phyloP scores from a whole-genome alignment of 164 flowering plant genomes.

The Warburgia ugandensis region DNA sequence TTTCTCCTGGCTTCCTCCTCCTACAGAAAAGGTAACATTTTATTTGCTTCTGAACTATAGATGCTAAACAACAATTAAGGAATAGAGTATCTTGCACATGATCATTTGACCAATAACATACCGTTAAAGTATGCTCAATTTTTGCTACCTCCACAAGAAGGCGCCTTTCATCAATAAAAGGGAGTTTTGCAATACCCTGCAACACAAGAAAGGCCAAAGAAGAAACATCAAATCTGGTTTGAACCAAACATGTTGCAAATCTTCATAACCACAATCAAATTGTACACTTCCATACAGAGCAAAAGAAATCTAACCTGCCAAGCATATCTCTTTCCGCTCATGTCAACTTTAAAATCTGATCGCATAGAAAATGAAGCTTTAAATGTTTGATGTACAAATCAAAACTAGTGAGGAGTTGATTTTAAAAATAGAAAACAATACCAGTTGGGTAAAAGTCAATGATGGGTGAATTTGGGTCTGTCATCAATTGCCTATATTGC shows the following conservation, averaged over 20 bases:
- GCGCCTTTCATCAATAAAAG: slow-evolving; percentile 90
- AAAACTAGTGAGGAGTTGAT: too few relatives aligned
- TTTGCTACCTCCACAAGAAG: slow-evolving; percentile 75
- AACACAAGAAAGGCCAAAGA: slow-evolving; percentile 6
- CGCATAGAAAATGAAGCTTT: background rate
- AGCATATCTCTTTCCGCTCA: slow-evolving; percentile 91
- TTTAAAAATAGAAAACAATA: too few relatives aligned
- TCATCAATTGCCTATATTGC: slow-evolving; percentile 77
- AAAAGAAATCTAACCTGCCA: slow-evolving; percentile 95
- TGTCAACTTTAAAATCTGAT: slow-evolving; percentile 98
- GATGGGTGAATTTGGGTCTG: slow-evolving; percentile 81
- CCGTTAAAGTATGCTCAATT: slow-evolving; percentile 79
- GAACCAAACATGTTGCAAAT: too few relatives aligned
- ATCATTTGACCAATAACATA: too few relatives aligned
- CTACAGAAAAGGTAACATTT: too few relatives aligned
- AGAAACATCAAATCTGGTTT: too few relatives aligned
- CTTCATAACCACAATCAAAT: too few relatives aligned
- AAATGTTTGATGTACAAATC: background rate
- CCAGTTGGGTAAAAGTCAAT: slow-evolving; percentile 94
- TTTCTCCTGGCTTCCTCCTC: slow-evolving; percentile 87
- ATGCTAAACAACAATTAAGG: too few relatives aligned
- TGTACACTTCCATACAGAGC: too few relatives aligned
- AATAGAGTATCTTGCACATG: background rate
- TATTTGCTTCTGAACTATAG: too few relatives aligned
- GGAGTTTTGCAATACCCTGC: slow-evolving; percentile 93